Evolutionary conservation across 768 basidiomycete genomes (phyloP), one percentile per base, ranked within the genome.

Genomic region (Fistulinella prunicolor): DNA sequence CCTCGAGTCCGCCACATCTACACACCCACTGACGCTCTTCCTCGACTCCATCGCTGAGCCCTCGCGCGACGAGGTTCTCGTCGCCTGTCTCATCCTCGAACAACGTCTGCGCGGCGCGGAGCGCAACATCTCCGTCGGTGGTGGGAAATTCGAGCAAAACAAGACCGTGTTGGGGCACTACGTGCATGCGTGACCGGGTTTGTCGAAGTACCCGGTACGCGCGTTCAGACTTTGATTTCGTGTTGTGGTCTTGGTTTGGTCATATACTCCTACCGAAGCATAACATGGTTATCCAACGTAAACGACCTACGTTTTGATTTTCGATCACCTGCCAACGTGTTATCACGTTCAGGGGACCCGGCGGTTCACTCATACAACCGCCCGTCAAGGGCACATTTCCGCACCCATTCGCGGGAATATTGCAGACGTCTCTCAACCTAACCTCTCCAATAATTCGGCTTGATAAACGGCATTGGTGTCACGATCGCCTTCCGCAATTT

Each of bases 401-500:
- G n/a, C n/a, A n/a, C n/a, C n/a, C n/a, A n/a, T n/a, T n/a, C n/a
- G n/a, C n/a, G n/a, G n/a, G n/a, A n/a, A n/a, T n/a, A n/a, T n/a
- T n/a, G n/a, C n/a, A n/a, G n/a, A n/a, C n/a, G n/a, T n/a, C n/a
- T n/a, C n/a, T n/a, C n/a, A n/a, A 34, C 29, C 41, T 52, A 71
- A 9, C 88, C 89, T 49, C 87, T 73, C 73, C 77, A 96, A 65
- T 97, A 98, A 51, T 80, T 84, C 14, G 89, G 71, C 59, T 83
- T 81, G 14, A 89, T 75, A 60, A 96, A 99, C 14, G 96, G 95
- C 91, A 97, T 90, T 0, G 81, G 76, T 6, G 81, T 81, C 24
- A 97, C 71, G 9, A 80, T 71, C 1, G 86, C 93, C 56, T 80
- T 82, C 37, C 91, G 75, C 62, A 81, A 63, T 69, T 90, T 92